Evolutionary conservation across 345 rosid species (phyloP).

Genomic region (Acer yangbiense): DNA sequence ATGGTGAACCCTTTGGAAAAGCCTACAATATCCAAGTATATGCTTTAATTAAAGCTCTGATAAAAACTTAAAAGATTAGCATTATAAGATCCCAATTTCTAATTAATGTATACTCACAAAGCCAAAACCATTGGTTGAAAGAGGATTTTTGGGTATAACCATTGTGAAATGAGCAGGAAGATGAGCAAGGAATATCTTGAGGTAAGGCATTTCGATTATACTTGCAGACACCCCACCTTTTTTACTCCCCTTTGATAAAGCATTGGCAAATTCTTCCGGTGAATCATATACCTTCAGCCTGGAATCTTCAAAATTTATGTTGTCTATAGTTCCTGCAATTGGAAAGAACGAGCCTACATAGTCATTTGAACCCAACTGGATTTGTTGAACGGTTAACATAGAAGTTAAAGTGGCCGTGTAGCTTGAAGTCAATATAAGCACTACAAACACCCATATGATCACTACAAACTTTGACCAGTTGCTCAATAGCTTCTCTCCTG

Average conservation of each 20-base stretch:
- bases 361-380: background rate
- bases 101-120: background rate
- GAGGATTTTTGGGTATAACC: too few relatives aligned
- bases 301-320: constrained; percentile 6
- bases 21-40: background rate
- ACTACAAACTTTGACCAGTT: constrained; percentile 41
- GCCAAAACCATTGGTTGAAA: constrained; percentile 1
- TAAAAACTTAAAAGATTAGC: too few relatives aligned
- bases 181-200: background rate
- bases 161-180: background rate
- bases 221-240: background rate
- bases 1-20: constrained; percentile 11
- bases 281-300: background rate
- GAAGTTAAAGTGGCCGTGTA: constrained; percentile 26
- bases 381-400: constrained; percentile 3
- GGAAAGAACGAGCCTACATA: background rate
- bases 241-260: background rate
- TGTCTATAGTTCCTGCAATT: background rate
- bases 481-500: constrained; percentile 29
- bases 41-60: too few relatives aligned
- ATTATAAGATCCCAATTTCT: too few relatives aligned
- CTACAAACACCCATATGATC: constrained; percentile 35
- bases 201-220: background rate
- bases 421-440: constrained; percentile 40
- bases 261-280: background rate